Percentiles rank a stretch among this genome's conserved stretches.
These are phyloP conservation scores for Volvox africanus DNA, from an alignment of 139 green algal genomes.

Conservation along the genomic window DNA sequence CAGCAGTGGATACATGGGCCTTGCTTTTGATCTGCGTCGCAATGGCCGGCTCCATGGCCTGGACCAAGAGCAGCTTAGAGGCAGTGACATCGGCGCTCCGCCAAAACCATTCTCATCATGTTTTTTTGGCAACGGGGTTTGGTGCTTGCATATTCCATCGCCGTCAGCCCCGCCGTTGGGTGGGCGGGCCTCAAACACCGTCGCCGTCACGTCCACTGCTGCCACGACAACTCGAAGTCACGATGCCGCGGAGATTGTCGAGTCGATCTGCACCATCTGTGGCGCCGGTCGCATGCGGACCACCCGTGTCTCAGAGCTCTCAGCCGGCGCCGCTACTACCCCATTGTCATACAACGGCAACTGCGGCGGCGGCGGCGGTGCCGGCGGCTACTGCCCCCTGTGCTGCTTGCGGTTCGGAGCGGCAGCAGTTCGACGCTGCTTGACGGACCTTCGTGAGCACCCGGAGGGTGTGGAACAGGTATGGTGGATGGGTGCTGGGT, in stretches of 20 bases:
- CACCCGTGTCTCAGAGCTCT: too few relatives aligned
- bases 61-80: too few relatives aligned
- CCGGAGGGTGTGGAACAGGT: conserved; percentile 20
- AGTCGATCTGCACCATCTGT: neutral
- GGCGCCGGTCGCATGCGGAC: neutral
- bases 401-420: conserved; percentile 5
- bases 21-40: conserved; percentile 50
- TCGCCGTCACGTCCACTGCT: too few relatives aligned
- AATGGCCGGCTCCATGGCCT: conserved; percentile 19
- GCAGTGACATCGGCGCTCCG: too few relatives aligned
- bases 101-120: neutral
- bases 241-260: too few relatives aligned
- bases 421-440: conserved; percentile 7
- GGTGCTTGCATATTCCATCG: conserved; percentile 46
- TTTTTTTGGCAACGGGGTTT: conserved; percentile 28
- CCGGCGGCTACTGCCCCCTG: neutral
- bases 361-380: neutral
- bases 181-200: too few relatives aligned
- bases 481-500: neutral
- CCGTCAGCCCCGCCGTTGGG: neutral
- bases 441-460: neutral
- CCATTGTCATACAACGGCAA: neutral
- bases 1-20: conserved; percentile 31
- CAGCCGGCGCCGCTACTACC: neutral
- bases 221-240: neutral